A percentile compares a stretch with the other conserved stretches of the same genome.
Evolutionary conservation across 352 stramenopile genomes (phyloP).

Genomic region (Phytophthora pinifolia): DNA sequence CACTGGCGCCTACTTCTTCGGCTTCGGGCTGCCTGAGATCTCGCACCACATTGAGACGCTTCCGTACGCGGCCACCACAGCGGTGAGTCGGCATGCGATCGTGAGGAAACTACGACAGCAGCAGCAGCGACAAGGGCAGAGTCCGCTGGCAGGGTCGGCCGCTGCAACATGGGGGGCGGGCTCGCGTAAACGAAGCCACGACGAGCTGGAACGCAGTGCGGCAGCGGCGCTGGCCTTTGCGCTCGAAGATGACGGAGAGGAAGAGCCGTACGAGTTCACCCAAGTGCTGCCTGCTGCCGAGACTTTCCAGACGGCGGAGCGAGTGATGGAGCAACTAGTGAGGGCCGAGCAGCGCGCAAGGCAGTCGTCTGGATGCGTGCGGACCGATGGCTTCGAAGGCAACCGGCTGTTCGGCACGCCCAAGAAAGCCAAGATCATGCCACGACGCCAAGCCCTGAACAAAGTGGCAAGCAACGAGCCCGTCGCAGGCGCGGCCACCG

Average conservation of each 20-base stretch:
- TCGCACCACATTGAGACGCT: constrained; percentile 67
- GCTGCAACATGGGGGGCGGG: constrained; percentile 22
- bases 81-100: constrained; percentile 52
- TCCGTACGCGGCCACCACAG: constrained; percentile 68
- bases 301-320: constrained; percentile 78
- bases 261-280: constrained; percentile 85
- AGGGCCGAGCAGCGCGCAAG: constrained; percentile 83
- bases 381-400: constrained; percentile 84
- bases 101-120: constrained; percentile 38
- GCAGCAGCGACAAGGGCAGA: constrained; percentile 43
- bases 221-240: constrained; percentile 9
- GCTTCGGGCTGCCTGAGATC: constrained; percentile 72
- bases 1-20: constrained; percentile 81
- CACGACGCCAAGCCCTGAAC: constrained; percentile 32
- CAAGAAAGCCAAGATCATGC: constrained; percentile 38
- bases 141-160: constrained; percentile 29
- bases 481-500: constrained; percentile 13
- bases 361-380: constrained; percentile 78
- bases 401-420: constrained; percentile 48
- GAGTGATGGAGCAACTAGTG: constrained; percentile 77
- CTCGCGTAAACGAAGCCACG: constrained; percentile 31
- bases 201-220: constrained; percentile 26
- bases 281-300: constrained; percentile 70
- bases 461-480: constrained; percentile 42
- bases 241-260: constrained; percentile 28